These are phyloP conservation scores for Oryza longistaminata DNA, from an alignment of 176 grass and related monocot species.

Conservation along the genomic window DNA sequence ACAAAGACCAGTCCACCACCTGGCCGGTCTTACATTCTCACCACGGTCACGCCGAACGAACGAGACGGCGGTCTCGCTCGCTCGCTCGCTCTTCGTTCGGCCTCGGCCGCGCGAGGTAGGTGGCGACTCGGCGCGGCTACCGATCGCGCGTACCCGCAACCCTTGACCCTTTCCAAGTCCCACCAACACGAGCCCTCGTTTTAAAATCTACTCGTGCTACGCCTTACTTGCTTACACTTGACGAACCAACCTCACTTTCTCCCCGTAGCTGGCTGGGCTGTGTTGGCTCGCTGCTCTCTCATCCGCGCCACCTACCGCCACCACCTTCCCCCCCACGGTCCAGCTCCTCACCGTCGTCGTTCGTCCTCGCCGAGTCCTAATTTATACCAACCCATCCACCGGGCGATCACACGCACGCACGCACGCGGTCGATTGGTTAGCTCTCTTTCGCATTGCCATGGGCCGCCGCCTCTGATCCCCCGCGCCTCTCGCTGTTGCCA, in stretches of 20 bases:
- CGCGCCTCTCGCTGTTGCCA: not conserved
- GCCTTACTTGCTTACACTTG: not conserved
- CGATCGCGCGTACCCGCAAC: not conserved
- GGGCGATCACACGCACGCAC: not conserved
- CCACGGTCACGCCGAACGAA: too few species aligned
- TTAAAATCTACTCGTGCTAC: not conserved
- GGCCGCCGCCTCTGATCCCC: conserved; percentile 9
- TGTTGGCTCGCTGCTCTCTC: not conserved
- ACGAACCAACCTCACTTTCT: not conserved
- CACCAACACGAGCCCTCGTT: not conserved
- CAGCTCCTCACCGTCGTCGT: not conserved
- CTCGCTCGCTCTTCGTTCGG: not conserved
- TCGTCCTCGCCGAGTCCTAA: conserved; percentile 24
- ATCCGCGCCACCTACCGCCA: conserved; percentile 36
- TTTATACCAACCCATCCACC: conserved; percentile 39
- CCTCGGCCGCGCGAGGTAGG: not conserved
- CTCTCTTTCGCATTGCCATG: conserved; percentile 1
- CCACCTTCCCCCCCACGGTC: not conserved
- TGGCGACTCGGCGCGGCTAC: not conserved
- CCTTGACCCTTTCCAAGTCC: not conserved
- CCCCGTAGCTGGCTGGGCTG: not conserved
- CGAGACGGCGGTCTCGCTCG: not conserved
- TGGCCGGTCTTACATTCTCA: not conserved
- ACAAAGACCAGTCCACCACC: not conserved
- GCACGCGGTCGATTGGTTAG: not conserved